Base-by-base conservation (phyloP, 2,329 filamentous ascomycete genomes). In the Venturia carpophila region DNA sequence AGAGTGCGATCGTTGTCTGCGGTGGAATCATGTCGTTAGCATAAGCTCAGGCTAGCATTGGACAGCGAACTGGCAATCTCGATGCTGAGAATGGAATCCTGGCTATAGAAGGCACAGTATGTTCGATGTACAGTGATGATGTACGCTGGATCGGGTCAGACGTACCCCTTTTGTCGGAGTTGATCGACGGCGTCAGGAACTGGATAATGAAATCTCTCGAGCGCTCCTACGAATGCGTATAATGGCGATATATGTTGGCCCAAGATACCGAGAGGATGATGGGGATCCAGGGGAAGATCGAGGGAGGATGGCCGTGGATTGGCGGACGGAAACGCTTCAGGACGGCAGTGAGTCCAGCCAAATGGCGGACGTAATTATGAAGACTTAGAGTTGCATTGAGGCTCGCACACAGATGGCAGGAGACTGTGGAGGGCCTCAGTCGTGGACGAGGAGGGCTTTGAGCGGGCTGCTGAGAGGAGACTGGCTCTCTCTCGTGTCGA, bases 141-240 rank as follows among this genome's bases (percentile, higher is more conserved):
- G n/a, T 45, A 21, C 1, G 19, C 58, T 60, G 37, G 41, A 42
- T 61, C 34, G n/a, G 60, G 37, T 39, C 34, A 61, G 60, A 61
- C 60, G 60, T 61, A 61, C 60, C 60, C 60, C 39, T 61, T 61
- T 61, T 4, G 39, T n/a, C 60, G 60, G 60, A 42, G 43, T 61
- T 27, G 37, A 61, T 61, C 60, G 27, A 61, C 42, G 13, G 15
- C 34, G 60, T 42, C 21, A 7, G n/a, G 58, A 43, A 61, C 5
- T 42, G n/a, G 41, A 24, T 17, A 37, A 37, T 21, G 52, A 27
- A 21, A 37, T 37, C 27, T 58, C 52, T 19, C 52, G 19, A 27
- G 11, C 21, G 41, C 60, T 42, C 37, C 39, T 61, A 45, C 37
- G 42, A 61, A 61, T 61, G 60, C 24, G 39, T 61, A 61, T 27